phyloP scores from a whole-genome alignment of 2,329 filamentous ascomycete species.

The Xylariaceae sp. region DNA sequence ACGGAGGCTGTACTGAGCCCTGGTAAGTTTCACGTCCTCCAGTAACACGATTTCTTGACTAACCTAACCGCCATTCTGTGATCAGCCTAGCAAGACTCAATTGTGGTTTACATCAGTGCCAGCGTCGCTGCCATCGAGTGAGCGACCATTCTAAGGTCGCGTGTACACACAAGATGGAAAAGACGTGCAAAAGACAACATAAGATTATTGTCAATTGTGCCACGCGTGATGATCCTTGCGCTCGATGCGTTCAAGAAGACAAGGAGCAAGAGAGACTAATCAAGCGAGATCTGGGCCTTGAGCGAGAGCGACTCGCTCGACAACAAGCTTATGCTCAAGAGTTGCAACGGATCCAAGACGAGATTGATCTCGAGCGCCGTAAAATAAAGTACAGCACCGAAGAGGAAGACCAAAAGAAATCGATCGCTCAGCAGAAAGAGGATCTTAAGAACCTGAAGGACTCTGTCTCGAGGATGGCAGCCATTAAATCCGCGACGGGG shows the following conservation, averaged over 20 bases:
- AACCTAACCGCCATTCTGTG: too few relatives aligned
- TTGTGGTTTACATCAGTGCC: too few relatives aligned
- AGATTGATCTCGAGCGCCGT: slow-evolving; percentile 45
- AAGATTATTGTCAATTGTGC: too few relatives aligned
- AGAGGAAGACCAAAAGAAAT: slow-evolving; percentile 37
- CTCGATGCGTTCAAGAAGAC: slow-evolving; percentile 43
- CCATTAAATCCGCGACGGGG: slow-evolving; percentile 6
- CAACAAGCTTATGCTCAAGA: slow-evolving; percentile 41
- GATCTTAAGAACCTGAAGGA: slow-evolving; percentile 41
- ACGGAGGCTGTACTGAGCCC: slow-evolving; percentile 19
- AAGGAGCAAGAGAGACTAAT: slow-evolving; percentile 37
- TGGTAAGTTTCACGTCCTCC: slow-evolving; percentile 9
- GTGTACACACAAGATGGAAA: too few relatives aligned
- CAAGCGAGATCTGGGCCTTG: slow-evolving; percentile 45
- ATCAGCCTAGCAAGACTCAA: too few relatives aligned
- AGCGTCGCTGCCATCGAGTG: too few relatives aligned
- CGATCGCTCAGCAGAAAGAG: slow-evolving; percentile 39
- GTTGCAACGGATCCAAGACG: slow-evolving; percentile 48
- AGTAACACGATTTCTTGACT: too few relatives aligned
- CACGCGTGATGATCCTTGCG: too few relatives aligned
- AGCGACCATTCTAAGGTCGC: too few relatives aligned
- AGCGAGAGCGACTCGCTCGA: slow-evolving; percentile 39
- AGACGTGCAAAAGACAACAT: too few relatives aligned
- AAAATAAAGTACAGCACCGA: slow-evolving; percentile 39
- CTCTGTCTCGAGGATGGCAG: slow-evolving; percentile 17